Percentiles rank a stretch among this genome's conserved stretches.
Conservation (phyloP, 441 rosid species). For the Melastoma candidum region DNA sequence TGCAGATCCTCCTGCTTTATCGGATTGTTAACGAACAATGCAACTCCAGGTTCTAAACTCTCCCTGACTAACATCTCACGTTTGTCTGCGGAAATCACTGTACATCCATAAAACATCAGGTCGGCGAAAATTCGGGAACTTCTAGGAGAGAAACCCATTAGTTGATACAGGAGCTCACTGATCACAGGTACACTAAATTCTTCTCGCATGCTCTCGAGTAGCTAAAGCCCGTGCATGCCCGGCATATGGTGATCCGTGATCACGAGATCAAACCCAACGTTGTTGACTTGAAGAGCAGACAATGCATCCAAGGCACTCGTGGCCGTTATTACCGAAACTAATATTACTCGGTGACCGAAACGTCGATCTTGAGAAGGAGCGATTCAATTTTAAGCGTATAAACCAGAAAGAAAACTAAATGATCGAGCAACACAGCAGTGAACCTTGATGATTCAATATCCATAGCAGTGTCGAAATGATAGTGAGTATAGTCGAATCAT, state of each 20-base stretch:
- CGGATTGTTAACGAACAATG: conserved; percentile 10
- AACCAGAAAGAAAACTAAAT: neutral
- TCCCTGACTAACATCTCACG: neutral
- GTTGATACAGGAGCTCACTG: conserved; percentile 2
- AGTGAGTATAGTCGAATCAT: conserved; percentile 39
- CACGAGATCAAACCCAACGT: conserved; percentile 8
- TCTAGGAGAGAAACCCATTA: neutral
- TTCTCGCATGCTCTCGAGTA: conserved; percentile 6
- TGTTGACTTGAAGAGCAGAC: conserved; percentile 5
- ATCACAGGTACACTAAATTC: conserved; percentile 14
- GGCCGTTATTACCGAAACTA: conserved; percentile 6
- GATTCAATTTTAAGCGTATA: no score
- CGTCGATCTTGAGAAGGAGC: no score
- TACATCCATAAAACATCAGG: neutral
- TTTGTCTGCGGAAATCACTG: conserved; percentile 10
- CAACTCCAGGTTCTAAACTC: conserved; percentile 11
- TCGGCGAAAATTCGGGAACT: neutral
- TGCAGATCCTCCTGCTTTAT: conserved; percentile 4
- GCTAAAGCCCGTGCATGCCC: conserved; percentile 14
- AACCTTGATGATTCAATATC: conserved; percentile 33
- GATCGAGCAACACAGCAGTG: neutral
- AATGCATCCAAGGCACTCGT: conserved; percentile 6
- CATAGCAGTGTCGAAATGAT: conserved; percentile 37
- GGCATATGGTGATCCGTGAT: conserved; percentile 17
- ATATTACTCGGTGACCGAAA: neutral